Evolutionary conservation across 176 grass and related monocot species (phyloP), one percentile per base, ranked within the genome.

Genomic region (Bromus sterilis): DNA sequence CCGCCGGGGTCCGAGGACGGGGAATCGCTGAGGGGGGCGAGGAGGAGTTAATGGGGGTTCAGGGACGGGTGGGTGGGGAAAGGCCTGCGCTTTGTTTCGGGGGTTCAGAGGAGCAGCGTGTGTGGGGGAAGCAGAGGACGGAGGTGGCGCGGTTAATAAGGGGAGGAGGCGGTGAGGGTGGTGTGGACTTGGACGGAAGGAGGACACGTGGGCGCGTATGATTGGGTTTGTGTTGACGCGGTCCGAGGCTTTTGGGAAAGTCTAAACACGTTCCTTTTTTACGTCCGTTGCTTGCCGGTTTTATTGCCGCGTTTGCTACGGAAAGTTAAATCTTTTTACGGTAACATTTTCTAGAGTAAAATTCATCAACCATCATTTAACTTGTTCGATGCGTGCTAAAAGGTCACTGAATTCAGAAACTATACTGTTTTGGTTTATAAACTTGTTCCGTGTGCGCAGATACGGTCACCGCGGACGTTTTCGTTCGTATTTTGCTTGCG

Each of bases 81-180:
- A 39, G 13, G 56, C 12, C 25, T 12, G 43, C 40, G 65, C 11
- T 78, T 74, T 79, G 11, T 78, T 78, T 73, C 35, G 75, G 15
- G 75, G 15, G 51, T 9, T 23, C 1, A 15, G 8, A 32, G 23
- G 30, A 10, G 18, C 49, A 34, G 60, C 4, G 76, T 13, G 36
- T 30, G 23, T 69, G 61, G 13, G 31, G 18, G 5, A 31, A 48
- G 28, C 55, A 35, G 34, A 0, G 15, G 48, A 53, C 11, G 34
- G 67, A 28, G 23, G 39, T 49, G 71, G 71, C 35, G n/a, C 78
- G 56, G 73, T 86, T 89, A 89, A 86, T 73, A 89, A 80, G 51
- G 37, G 7, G 63, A 16, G 41, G 71, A 4, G 23, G 46, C 10
- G 56, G 51, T 26, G 76, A 18, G 24, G 37, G 37, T 6, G 36